Base-by-base conservation (phyloP, 2,329 filamentous ascomycete genomes). In the Grosmannia huntii region DNA sequence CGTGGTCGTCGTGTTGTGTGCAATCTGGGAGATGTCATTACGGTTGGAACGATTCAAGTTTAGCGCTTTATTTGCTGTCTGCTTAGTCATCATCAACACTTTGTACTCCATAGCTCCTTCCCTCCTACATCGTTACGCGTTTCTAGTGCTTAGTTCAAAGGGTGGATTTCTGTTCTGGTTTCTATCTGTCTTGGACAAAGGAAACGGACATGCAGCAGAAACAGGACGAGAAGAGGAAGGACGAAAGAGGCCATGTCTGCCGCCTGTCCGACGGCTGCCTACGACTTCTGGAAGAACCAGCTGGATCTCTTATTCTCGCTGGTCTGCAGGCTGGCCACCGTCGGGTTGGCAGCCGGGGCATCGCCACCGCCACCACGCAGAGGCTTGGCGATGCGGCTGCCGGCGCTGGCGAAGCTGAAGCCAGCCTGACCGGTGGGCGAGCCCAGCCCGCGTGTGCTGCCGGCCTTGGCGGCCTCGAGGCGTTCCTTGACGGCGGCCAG, bases 401-500 rank as follows among this genome's bases (percentile, higher is more conserved):
- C 83, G 4, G 78, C 79, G 57, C 74, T 76, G 62, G 76, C 73
- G 65, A 87, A 95, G 73, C 80, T 89, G 71, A 95, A 92, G 66
- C 83, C 83, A 55, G 80, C 82, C 61, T 78, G 72, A 61, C 73
- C 73, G 58, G 80, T 77, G 9, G 82, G 77, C 53, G 84, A 81
- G 64, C 83, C 82, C 58, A 96, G 82, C 57, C 89, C 90, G 64
- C 90, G 86, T 12, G 91, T 96, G 64, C 88, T 94, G 67, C 91
- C 90, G 54, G 86, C 83, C 75, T 97, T 99, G 70, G 91, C 94
- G 56, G 90, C 88, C 74, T 99, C 94, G 64, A 99, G 86, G 62
- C 94, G 89, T 71, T 99, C 94, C 78, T 97, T 99, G 74, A 99
- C 94, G 56, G 91, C 90, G 50, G 90, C 88, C 70, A 99, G 88